phyloP scores from a whole-genome alignment of 768 basidiomycete genomes.

The Boletus coccyginus region DNA sequence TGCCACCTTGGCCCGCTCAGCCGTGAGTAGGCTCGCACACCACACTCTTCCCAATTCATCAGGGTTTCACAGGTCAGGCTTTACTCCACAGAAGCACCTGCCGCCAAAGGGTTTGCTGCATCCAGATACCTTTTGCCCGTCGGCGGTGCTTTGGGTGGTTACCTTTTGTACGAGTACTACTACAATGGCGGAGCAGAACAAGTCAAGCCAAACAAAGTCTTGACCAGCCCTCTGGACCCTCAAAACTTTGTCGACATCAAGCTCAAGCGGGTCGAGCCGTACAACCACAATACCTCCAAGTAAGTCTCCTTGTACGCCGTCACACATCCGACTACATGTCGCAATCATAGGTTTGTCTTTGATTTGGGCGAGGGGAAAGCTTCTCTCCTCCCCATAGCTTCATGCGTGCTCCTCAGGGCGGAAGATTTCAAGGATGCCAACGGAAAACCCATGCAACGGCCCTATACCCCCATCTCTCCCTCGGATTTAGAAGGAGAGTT shows the following conservation, averaged over 20 bases:
- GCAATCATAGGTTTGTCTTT: constrained; percentile 62
- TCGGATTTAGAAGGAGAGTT: constrained; percentile 75
- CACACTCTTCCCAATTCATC: not conserved
- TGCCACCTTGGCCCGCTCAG: constrained; percentile 40
- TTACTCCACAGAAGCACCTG: constrained; percentile 44
- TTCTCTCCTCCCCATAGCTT: constrained; percentile 75
- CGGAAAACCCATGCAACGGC: constrained; percentile 84
- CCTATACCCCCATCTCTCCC: constrained; percentile 90
- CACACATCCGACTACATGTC: not conserved
- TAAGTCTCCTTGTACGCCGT: constrained; percentile 32
- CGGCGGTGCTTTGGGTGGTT: constrained; percentile 39
- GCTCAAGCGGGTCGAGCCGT: constrained; percentile 75
- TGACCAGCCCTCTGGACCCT: constrained; percentile 72
- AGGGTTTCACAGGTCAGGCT: constrained; percentile 36
- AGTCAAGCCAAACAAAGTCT: constrained; percentile 37
- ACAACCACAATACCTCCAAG: constrained; percentile 93
- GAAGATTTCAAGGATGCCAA: constrained; percentile 70
- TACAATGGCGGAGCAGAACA: constrained; percentile 27
- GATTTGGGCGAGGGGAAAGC: constrained; percentile 76
- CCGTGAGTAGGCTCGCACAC: constrained; percentile 37
- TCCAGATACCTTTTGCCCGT: constrained; percentile 41
- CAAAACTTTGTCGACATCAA: constrained; percentile 77
- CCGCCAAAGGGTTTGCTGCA: constrained; percentile 47
- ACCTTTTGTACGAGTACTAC: constrained; percentile 53
- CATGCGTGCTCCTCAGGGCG: constrained; percentile 75